A percentile compares a stretch with the other conserved stretches of the same genome.
These are phyloP conservation scores for Candida alai DNA, from an alignment of 805 yeast species.

Conservation along the genomic window DNA sequence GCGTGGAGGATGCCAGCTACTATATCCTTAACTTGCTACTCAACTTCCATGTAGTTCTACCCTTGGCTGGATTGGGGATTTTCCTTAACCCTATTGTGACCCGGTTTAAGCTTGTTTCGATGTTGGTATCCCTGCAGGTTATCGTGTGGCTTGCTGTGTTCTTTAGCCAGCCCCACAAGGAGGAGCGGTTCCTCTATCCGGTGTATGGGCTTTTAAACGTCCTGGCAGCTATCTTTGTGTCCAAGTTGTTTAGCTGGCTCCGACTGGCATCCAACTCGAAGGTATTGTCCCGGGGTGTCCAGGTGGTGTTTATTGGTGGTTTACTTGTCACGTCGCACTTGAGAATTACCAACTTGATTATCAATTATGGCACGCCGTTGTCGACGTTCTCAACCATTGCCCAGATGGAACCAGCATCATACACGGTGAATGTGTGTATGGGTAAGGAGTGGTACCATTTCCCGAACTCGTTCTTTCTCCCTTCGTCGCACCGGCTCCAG, in stretches of 20 bases:
- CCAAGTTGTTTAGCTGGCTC: conserved; percentile 10
- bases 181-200: conserved; percentile 87
- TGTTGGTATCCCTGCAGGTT: conserved; percentile 42
- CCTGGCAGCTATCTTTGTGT: conserved; percentile 52
- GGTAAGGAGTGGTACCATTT: conserved; percentile 95
- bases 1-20: conserved; percentile 74
- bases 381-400: conserved; percentile 43
- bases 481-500: conserved; percentile 55
- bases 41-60: conserved; percentile 62
- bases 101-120: conserved; percentile 10
- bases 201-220: conserved; percentile 67
- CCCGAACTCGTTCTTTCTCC: conserved; percentile 83
- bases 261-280: not conserved
- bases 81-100: conserved; percentile 19
- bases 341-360: conserved; percentile 56
- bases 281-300: not conserved
- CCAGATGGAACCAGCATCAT: conserved; percentile 9
- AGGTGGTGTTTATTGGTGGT: conserved; percentile 1
- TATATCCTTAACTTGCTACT: conserved; percentile 65
- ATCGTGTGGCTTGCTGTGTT: conserved; percentile 67
- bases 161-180: conserved; percentile 81
- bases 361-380: conserved; percentile 74
- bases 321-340: conserved; percentile 26
- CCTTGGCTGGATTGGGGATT: conserved; percentile 40
- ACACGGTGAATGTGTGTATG: conserved; percentile 60